These are phyloP conservation scores for Nemania diffusa DNA, from an alignment of 2,329 filamentous ascomycete genomes.

Conservation along the genomic window DNA sequence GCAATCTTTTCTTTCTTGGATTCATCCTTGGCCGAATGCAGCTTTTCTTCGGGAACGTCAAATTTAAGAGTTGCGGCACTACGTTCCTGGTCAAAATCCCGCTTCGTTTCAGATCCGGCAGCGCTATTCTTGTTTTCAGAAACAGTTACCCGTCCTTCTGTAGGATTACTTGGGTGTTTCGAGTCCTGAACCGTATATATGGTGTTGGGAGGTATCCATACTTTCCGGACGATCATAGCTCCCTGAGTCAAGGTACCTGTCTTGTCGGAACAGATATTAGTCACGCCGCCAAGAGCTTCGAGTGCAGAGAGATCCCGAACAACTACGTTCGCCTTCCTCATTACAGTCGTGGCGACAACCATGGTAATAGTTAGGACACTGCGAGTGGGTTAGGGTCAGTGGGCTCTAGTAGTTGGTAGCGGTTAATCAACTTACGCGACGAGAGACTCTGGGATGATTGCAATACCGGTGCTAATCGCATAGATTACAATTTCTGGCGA, in stretches of 20 bases:
- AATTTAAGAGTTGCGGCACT: constrained; percentile 70
- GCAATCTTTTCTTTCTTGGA: constrained; percentile 50
- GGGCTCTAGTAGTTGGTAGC: constrained; percentile 30
- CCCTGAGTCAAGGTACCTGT: constrained; percentile 76
- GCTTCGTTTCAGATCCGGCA: constrained; percentile 53
- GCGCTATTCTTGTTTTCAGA: constrained; percentile 52
- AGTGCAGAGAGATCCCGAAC: constrained; percentile 73
- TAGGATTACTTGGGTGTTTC: constrained; percentile 70
- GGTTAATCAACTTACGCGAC: constrained; percentile 61
- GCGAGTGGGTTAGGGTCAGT: neutral
- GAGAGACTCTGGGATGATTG: constrained; percentile 72
- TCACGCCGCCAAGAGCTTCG: constrained; percentile 76
- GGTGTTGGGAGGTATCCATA: constrained; percentile 69
- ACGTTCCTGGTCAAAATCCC: constrained; percentile 69
- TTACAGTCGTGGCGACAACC: constrained; percentile 71
- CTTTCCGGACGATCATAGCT: constrained; percentile 75
- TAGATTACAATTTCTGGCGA: constrained; percentile 66
- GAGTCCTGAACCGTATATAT: constrained; percentile 71
- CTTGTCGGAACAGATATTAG: constrained; percentile 79
- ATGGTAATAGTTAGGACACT: constrained; percentile 76
- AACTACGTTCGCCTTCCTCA: constrained; percentile 72
- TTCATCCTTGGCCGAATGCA: constrained; percentile 52
- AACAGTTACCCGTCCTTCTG: constrained; percentile 64
- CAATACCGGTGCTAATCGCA: constrained; percentile 67
- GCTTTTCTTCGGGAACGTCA: constrained; percentile 69